Evolutionary conservation across 495 filamentous ascomycete species (phyloP).

Genomic region (Staphylotrichum longicolle): DNA sequence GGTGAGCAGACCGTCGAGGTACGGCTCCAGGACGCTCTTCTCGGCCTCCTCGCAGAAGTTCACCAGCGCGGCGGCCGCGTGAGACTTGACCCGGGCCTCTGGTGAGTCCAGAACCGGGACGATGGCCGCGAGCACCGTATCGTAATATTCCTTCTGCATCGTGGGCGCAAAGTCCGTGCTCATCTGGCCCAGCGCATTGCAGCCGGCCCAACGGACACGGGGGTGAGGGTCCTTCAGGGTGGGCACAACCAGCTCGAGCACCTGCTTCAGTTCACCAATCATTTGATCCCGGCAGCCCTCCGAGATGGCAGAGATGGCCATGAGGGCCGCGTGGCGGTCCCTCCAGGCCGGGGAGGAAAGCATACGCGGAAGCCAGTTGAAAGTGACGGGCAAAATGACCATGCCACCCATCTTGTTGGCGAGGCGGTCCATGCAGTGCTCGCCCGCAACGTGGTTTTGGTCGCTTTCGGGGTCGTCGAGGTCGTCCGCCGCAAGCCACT

Average conservation of each 20-base stretch:
- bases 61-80: constrained; percentile 93
- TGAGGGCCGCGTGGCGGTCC: constrained; percentile 94
- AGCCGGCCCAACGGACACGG: constrained; percentile 95
- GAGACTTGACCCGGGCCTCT: constrained; percentile 92
- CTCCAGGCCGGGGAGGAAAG: constrained; percentile 93
- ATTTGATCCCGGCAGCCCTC: constrained; percentile 96
- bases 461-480: constrained; percentile 95
- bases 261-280: constrained; percentile 89
- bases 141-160: constrained; percentile 96
- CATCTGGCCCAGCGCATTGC: constrained; percentile 99
- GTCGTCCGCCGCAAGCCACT: constrained; percentile 94
- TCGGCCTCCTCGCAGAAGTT: constrained; percentile 99
- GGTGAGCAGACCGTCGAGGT: constrained; percentile 81
- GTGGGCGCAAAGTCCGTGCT: constrained; percentile 98
- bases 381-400: constrained; percentile 86
- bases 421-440: constrained; percentile 97
- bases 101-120: constrained; percentile 87
- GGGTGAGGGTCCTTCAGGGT: constrained; percentile 89
- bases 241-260: constrained; percentile 88
- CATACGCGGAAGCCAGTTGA: constrained; percentile 96
- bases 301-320: constrained; percentile 99
- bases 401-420: constrained; percentile 95
- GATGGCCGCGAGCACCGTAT: constrained; percentile 79
- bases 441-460: constrained; percentile 94
- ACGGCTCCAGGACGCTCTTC: constrained; percentile 86